Conservation (phyloP, 2,329 filamentous ascomycete genomes). For the Aureobasidium sp. region DNA sequence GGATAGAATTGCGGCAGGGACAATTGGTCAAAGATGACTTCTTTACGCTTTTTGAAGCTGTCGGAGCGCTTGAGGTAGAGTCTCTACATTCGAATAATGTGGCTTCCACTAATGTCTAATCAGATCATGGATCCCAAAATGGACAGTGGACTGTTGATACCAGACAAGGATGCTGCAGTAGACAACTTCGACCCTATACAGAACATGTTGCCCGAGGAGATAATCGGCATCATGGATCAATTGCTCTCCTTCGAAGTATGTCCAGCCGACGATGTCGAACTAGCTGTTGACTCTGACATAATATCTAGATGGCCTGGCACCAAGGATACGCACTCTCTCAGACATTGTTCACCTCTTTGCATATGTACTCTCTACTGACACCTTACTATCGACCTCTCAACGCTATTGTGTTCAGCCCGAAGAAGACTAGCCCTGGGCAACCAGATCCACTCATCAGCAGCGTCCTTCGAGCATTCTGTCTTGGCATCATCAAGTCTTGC, state of each 20-base stretch:
- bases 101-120: too few species aligned
- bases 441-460: slow-evolving; percentile 45
- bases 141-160: slow-evolving; percentile 81
- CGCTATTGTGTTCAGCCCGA: slow-evolving; percentile 21
- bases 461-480: slow-evolving; percentile 76
- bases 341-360: slow-evolving; percentile 86
- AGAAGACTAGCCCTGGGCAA: neutral
- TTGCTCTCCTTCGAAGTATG: slow-evolving; percentile 77
- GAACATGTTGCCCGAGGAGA: slow-evolving; percentile 65
- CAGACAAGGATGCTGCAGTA: slow-evolving; percentile 34
- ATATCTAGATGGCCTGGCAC: slow-evolving; percentile 83
- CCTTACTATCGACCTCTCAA: slow-evolving; percentile 21
- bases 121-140: slow-evolving; percentile 99
- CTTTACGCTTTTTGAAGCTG: slow-evolving; percentile 91
- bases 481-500: slow-evolving; percentile 77
- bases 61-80: slow-evolving; percentile 74
- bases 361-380: slow-evolving; percentile 70
- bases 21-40: slow-evolving; percentile 88
- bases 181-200: slow-evolving; percentile 60
- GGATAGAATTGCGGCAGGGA: slow-evolving; percentile 57
- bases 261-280: neutral
- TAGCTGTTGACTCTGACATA: neutral
- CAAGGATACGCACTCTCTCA: slow-evolving; percentile 92
- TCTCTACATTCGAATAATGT: too few species aligned
- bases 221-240: slow-evolving; percentile 91